Evolutionary conservation across 2,329 filamentous ascomycete species (phyloP), one percentile per base, ranked within the genome.

Genomic region (Aspergillus pseudoglaucus): DNA sequence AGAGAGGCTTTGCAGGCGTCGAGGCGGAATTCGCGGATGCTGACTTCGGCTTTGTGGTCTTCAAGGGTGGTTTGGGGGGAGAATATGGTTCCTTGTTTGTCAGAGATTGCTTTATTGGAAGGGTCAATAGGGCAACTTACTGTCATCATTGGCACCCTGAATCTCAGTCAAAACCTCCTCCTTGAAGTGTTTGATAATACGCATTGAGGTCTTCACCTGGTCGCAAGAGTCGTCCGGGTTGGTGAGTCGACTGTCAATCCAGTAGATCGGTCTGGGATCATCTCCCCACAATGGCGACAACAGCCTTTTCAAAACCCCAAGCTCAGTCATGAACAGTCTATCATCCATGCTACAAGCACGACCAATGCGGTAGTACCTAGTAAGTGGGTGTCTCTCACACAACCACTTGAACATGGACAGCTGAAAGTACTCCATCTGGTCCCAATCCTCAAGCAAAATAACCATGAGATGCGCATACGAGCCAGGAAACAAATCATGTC

Each of bases 381-480:
- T 17, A 39, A 39, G 1, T 10, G 37, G 15, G 17, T 39, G 17
- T 6, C 37, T 39, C 37, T 39, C 15, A 18, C 37, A 39, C 15
- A 39, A 14, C 83, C 83, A 87, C 37, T 74, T 68, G 42, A 81
- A 77, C 43, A 88, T 69, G 46, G 84, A 80, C 5, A 71, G 66
- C 62, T 87, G 84, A 43, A 85, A 81, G 55, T 81, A 78, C 53
- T 82, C 79, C 51, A 87, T 82, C 43, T 77, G 75, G 1, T 77
- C 69, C 57, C 83, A 83, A 59, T 46, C 44, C 18, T 53, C 49
- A 7, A 60, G 50, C 7, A 62, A 41, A 9, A 63, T 44, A 2
- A 59, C 27, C 18, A 62, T 33, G n/a, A 62, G 51, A 45, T 63
- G 60, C 9, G 46, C 46, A 42, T 54, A 61, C 4, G 57, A 56